phyloP scores from a whole-genome alignment of 768 basidiomycete species.

The Lanmaoa rubissima region DNA sequence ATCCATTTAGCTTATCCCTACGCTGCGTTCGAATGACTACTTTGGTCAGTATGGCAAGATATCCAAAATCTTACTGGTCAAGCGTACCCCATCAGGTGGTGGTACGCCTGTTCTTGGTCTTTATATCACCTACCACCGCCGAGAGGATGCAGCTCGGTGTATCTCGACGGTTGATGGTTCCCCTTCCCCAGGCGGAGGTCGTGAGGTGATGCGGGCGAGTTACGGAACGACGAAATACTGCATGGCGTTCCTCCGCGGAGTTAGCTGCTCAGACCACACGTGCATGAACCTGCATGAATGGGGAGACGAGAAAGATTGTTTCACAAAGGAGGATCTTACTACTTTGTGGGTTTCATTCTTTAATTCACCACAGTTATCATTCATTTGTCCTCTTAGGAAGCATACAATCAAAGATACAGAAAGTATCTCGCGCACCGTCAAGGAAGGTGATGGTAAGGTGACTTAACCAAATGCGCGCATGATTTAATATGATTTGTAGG shows the following conservation, averaged over 20 bases:
- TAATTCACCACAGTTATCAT: neutral
- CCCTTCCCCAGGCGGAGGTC: slow-evolving; percentile 83
- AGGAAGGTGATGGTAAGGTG: slow-evolving; percentile 58
- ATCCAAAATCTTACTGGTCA: slow-evolving; percentile 89
- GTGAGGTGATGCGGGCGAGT: slow-evolving; percentile 88
- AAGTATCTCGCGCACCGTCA: slow-evolving; percentile 53
- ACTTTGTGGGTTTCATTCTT: slow-evolving; percentile 62
- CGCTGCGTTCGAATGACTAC: slow-evolving; percentile 91
- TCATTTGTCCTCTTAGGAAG: slow-evolving; percentile 51
- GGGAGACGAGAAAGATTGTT: slow-evolving; percentile 98
- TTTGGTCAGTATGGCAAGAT: slow-evolving; percentile 99
- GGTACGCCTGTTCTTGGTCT: slow-evolving; percentile 81
- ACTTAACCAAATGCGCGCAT: neutral
- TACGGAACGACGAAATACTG: slow-evolving; percentile 98
- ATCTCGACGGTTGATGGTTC: slow-evolving; percentile 93
- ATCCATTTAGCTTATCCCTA: slow-evolving; percentile 71
- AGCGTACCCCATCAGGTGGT: slow-evolving; percentile 76
- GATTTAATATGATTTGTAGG: slow-evolving; percentile 19
- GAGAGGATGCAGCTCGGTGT: slow-evolving; percentile 92
- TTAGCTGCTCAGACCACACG: slow-evolving; percentile 78
- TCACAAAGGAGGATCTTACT: slow-evolving; percentile 93
- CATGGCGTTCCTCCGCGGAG: slow-evolving; percentile 88
- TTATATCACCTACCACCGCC: slow-evolving; percentile 92
- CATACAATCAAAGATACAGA: slow-evolving; percentile 92
- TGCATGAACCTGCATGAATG: slow-evolving; percentile 97